phyloP scores from a whole-genome alignment of 2,329 filamentous ascomycete genomes.

The Cytospora piceicola region DNA sequence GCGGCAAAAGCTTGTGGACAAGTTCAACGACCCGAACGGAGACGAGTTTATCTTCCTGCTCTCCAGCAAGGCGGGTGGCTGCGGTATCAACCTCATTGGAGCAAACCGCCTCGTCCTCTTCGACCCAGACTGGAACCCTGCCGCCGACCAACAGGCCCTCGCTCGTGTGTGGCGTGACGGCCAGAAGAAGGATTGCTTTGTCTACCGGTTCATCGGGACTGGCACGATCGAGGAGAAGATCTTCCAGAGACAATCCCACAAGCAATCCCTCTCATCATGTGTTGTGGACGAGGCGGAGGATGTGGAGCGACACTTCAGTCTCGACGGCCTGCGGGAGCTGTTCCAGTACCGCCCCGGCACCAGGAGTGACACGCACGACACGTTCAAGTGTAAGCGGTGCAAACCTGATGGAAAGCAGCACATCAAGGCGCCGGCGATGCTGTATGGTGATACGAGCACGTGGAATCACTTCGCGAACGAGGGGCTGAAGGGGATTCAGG shows the following conservation, averaged over 20 bases:
- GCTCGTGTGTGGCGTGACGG: slow-evolving; percentile 98
- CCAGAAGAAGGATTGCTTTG: slow-evolving; percentile 98
- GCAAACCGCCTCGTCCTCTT: slow-evolving; percentile 95
- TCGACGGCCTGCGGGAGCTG: slow-evolving; percentile 87
- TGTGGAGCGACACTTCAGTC: slow-evolving; percentile 92
- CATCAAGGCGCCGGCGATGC: slow-evolving; percentile 89
- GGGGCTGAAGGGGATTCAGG: slow-evolving; percentile 81
- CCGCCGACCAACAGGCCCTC: slow-evolving; percentile 94
- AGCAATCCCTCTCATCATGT: slow-evolving; percentile 93
- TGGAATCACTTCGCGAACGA: slow-evolving; percentile 97
- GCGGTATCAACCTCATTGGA: slow-evolving; percentile 92
- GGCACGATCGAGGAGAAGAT: slow-evolving; percentile 99
- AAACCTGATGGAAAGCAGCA: slow-evolving; percentile 83
- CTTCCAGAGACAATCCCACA: slow-evolving; percentile 97
- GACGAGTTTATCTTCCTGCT: slow-evolving; percentile 94
- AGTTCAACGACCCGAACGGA: slow-evolving; percentile 92
- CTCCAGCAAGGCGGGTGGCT: slow-evolving; percentile 94
- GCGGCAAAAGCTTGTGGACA: slow-evolving; percentile 94
- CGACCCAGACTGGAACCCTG: slow-evolving; percentile 97
- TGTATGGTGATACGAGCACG: slow-evolving; percentile 98
- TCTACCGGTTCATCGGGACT: slow-evolving; percentile 98
- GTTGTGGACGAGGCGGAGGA: slow-evolving; percentile 97
- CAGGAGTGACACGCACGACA: slow-evolving; percentile 93
- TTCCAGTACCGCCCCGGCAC: slow-evolving; percentile 91
- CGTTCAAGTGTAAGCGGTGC: slow-evolving; percentile 97